These are phyloP conservation scores for Carex kokanica DNA, from an alignment of 176 grass and related monocot species.

Conservation along the genomic window DNA sequence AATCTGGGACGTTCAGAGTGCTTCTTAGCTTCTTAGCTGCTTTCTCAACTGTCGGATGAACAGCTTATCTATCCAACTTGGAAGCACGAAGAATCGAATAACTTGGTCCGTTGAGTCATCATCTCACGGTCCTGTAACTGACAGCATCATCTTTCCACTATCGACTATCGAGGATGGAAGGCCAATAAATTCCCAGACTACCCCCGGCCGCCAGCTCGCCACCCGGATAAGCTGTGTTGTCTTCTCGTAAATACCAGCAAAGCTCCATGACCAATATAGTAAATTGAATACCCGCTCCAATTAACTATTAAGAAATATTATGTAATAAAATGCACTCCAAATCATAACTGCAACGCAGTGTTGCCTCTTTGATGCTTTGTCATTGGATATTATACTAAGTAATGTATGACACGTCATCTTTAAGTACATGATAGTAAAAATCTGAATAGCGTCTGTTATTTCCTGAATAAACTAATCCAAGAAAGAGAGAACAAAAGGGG, in stretches of 20 bases:
- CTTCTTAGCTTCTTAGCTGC: neutral
- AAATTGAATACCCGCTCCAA: neutral
- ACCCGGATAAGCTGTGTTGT: neutral
- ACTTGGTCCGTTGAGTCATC: neutral
- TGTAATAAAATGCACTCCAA: neutral
- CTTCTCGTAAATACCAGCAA: constrained; percentile 8
- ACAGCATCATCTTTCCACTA: constrained; percentile 23
- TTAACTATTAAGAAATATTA: neutral
- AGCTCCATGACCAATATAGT: neutral
- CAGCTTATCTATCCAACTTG: constrained; percentile 18
- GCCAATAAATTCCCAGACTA: neutral
- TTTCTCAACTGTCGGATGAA: neutral
- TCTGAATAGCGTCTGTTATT: neutral
- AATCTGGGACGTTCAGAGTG: constrained; percentile 27
- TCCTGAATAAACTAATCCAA: constrained; percentile 18
- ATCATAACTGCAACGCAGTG: neutral
- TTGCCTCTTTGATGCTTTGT: neutral
- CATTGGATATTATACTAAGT: neutral
- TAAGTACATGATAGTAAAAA: neutral
- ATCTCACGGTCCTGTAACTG: neutral
- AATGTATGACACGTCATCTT: neutral
- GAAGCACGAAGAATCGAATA: neutral
- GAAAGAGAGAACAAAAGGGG: constrained; percentile 6
- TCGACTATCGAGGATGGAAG: neutral
- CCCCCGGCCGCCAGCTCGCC: constrained; percentile 13